Evolutionary conservation across 164 flowering plant species (phyloP), one percentile per base, ranked within the genome.

Genomic region (Vitis cinerea): DNA sequence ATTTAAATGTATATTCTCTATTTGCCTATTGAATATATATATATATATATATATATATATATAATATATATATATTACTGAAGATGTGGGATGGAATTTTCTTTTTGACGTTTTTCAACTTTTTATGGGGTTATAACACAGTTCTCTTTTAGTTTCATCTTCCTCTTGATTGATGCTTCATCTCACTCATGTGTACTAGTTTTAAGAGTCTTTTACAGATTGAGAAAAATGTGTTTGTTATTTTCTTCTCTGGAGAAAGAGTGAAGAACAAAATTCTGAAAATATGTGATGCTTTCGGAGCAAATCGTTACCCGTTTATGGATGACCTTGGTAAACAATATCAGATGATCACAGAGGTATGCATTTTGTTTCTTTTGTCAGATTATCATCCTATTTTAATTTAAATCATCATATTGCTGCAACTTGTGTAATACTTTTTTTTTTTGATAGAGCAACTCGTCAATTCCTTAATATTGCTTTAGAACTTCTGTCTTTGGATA

Each of bases 241-340:
- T 89, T 58, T 92, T 92, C 76, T 89, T 84, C 64, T 90, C 95
- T 71, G 97, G 97, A 59, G 95, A 92, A 66, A 84, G 87, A 78
- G 90, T 88, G 54, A 88, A 83, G 78, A 79, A 63, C 62, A 92
- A 92, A 78, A 82, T 90, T 66, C 8, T 83, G 47, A 92, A 90
- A 79, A 90, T 92, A 58, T 92, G 95, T 69, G 97, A 92, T 63
- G 95, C 95, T 37, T 92, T 92, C 81, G 95, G 93, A 61, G 97
- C 97, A 73, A 88, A 90, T 66, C 88, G 92, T 30, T 92, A 92
- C 64, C 88, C 91, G 1, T 87, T 90, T 74, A 59, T 85, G 9
- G 97, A 92, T 19, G 95, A 92, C 68, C 16, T 83, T 23, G 78
- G 84, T 30, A 90, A 80, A 78, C 94, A 84, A 62, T 70, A 59